These are phyloP conservation scores for Epichloe sylvatica DNA, from an alignment of 2,329 filamentous ascomycete genomes.

Conservation along the genomic window DNA sequence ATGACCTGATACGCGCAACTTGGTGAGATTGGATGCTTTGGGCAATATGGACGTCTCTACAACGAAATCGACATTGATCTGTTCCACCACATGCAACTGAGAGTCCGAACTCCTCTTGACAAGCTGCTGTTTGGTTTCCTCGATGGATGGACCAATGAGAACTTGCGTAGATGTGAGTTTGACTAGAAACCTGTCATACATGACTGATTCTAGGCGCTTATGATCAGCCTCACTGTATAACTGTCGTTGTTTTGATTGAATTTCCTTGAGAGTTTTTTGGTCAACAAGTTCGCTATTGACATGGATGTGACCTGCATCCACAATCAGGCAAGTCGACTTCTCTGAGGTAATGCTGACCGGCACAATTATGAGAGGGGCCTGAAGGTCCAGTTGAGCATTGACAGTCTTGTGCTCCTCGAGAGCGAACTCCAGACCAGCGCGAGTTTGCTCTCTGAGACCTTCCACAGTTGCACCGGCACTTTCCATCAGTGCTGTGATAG, in stretches of 20 bases:
- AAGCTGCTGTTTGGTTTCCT: conserved; percentile 75
- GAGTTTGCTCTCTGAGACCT: conserved; percentile 84
- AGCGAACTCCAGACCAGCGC: conserved; percentile 90
- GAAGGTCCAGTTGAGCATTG: conserved; percentile 87
- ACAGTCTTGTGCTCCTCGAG: conserved; percentile 96
- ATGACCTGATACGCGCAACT: conserved; percentile 80
- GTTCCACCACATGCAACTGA: conserved; percentile 80
- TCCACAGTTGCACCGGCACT: conserved; percentile 91
- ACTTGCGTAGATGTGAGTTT: conserved; percentile 92
- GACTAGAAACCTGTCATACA: conserved; percentile 95
- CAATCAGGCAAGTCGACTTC: conserved; percentile 74
- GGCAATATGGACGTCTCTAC: conserved; percentile 96
- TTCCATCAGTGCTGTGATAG: conserved; percentile 89
- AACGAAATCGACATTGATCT: conserved; percentile 93
- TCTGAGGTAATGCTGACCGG: conserved; percentile 79
- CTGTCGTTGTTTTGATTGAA: conserved; percentile 81
- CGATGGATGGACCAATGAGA: conserved; percentile 83
- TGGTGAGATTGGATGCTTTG: conserved; percentile 83
- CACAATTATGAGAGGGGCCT: conserved; percentile 90
- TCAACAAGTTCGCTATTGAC: conserved; percentile 91
- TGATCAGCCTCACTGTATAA: conserved; percentile 82
- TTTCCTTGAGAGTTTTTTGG: conserved; percentile 75
- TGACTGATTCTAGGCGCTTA: conserved; percentile 72
- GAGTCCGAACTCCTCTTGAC: conserved; percentile 51
- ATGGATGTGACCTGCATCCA: conserved; percentile 92